A percentile compares a stretch with the other conserved stretches of the same genome.
phyloP scores from a whole-genome alignment of 805 yeast genomes.

The Metschnikowia peoriensis region DNA sequence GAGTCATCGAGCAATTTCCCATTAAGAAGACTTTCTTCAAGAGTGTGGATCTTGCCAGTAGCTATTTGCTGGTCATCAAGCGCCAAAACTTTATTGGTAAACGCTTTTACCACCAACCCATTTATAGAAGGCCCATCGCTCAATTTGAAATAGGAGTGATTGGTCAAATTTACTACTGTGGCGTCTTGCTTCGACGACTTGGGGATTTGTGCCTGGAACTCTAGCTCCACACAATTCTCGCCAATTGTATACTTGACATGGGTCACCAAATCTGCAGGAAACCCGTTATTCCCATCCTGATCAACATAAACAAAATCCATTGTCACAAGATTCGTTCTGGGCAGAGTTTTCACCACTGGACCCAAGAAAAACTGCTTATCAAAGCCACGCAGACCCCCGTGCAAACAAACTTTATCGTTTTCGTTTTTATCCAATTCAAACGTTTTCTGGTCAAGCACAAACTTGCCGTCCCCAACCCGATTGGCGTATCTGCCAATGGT shows the following conservation, averaged over 20 bases:
- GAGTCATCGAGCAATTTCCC: slow-evolving; percentile 3
- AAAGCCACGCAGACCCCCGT: slow-evolving; percentile 55
- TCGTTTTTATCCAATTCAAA: slow-evolving; percentile 46
- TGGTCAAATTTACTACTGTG: slow-evolving; percentile 57
- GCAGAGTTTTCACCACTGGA: slow-evolving; percentile 42
- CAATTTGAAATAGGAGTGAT: slow-evolving; percentile 62
- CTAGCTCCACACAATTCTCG: slow-evolving; percentile 42
- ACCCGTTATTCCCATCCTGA: slow-evolving; percentile 50
- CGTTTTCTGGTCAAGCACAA: slow-evolving; percentile 39
- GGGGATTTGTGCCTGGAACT: slow-evolving; percentile 41
- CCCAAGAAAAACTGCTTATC: slow-evolving; percentile 52
- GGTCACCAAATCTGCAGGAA: slow-evolving; percentile 56
- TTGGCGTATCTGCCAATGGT: slow-evolving; percentile 67
- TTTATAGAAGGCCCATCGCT: slow-evolving; percentile 28
- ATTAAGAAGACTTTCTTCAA: slow-evolving; percentile 24
- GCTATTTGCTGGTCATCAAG: slow-evolving; percentile 41
- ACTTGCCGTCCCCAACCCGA: slow-evolving; percentile 47
- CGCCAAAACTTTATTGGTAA: slow-evolving; percentile 40
- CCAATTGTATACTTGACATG: slow-evolving; percentile 45
- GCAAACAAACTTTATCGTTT: slow-evolving; percentile 37
- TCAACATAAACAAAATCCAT: slow-evolving; percentile 44
- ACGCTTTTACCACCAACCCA: slow-evolving; percentile 33
- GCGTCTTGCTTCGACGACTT: slow-evolving; percentile 32
- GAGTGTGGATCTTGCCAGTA: slow-evolving; percentile 39
- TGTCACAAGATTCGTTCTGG: slow-evolving; percentile 28